Base-by-base conservation (phyloP, 2,329 filamentous ascomycete genomes). In the Dactylellina drechsleri region DNA sequence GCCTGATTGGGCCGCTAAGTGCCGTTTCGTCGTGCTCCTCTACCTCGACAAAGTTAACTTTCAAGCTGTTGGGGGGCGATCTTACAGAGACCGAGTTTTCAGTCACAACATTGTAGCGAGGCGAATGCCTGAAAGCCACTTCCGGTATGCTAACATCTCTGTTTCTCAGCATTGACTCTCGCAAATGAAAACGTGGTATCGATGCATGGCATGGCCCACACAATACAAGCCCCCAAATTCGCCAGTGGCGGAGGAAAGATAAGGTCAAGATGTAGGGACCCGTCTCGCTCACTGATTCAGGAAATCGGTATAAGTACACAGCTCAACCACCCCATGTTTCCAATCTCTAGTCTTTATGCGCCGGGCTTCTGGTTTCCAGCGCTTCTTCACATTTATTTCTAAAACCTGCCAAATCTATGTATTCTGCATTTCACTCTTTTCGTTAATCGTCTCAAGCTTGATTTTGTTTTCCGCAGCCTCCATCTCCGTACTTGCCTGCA, bases 351-450 rank as follows among this genome's bases (percentile, higher is more conserved):
- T 66, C 43, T n/a, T 53, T 20, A 66, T 56, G 50, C 52, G 52
- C 62, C 45, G 36, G 36, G 53, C 61, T 56, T 40, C 62, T n/a
- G 45, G 52, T 52, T 59, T 66, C 54, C 40, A 26, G 28, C 54
- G 43, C 62, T 20, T 66, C 61, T 56, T 50, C 61, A 66, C 61
- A 57, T 47, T 49, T 20, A 8, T 66, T 56, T 49, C 40, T 66
- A 16, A 23, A 58, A 58, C 53, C 62, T 66, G 62, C 62, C 62
- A n/a, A 57, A 66, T 58, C 23, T 47, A 40, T 41, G 43, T 13
- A 66, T 66, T 57, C 28, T 53, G 41, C 41, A 16, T 26, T 31
- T 40, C 20, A 49, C 53, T 66, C 40, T 23, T 26, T 50, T 66
- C 28, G n/a, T 26, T 36, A 36, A 41, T 18, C 26, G 20, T 58